phyloP scores from a whole-genome alignment of 2,329 filamentous ascomycete species.

The Periconia sp. region DNA sequence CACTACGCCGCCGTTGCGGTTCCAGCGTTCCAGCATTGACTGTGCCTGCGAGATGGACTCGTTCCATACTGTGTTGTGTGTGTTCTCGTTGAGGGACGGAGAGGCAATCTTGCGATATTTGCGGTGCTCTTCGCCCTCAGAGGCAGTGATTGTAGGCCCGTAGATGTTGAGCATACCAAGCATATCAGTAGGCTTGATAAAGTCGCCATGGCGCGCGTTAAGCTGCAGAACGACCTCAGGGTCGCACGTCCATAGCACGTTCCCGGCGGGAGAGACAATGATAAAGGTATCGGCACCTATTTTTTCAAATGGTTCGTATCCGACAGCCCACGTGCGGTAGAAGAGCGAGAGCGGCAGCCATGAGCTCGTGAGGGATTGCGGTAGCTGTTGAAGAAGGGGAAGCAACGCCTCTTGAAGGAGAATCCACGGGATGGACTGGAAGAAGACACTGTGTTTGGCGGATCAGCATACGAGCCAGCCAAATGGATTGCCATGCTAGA shows the following conservation, averaged over 20 bases:
- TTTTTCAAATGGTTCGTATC: neutral
- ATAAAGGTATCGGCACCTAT: neutral
- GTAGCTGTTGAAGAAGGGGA: neutral
- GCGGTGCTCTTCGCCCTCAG: neutral
- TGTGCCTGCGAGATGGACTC: neutral
- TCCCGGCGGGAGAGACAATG: neutral
- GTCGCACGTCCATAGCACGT: constrained; percentile 3
- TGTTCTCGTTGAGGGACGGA: neutral
- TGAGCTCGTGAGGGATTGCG: neutral
- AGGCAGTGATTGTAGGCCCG: neutral
- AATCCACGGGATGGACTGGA: neutral
- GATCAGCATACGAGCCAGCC: neutral
- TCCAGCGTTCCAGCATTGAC: neutral
- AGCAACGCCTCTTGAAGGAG: neutral
- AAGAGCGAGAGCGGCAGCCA: neutral
- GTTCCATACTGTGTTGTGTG: neutral
- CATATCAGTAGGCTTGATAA: neutral
- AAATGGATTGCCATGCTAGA: too few relatives aligned
- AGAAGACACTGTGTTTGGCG: neutral
- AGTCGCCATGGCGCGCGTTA: neutral
- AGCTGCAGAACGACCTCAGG: neutral
- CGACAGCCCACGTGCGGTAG: neutral
- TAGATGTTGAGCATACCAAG: neutral
- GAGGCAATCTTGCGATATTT: neutral
- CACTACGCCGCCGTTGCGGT: neutral